A percentile compares a stretch with the other conserved stretches of the same genome.
phyloP scores from a whole-genome alignment of 73 alveolate genomes.

The Paramecium primaurelia region DNA sequence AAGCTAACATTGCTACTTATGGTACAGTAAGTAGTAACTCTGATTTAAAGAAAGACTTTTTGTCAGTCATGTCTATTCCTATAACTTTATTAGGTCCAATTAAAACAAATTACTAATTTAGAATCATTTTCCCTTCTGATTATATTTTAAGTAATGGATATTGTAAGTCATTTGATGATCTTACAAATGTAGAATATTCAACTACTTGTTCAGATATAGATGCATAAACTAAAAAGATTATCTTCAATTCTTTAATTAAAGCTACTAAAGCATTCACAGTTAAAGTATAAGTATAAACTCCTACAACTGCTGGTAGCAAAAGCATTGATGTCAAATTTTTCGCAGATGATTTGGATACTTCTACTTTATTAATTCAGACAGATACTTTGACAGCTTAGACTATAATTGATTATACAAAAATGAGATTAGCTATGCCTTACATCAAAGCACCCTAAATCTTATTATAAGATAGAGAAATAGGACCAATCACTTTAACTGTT shows the following conservation, averaged over 20 bases:
- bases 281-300: background rate
- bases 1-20: background rate
- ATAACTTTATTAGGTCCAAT: background rate
- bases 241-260: background rate
- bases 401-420: background rate
- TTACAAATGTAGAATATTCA: background rate
- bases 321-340: background rate
- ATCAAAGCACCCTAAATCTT: background rate
- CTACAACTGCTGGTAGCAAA: background rate
- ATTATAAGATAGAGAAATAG: background rate
- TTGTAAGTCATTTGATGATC: background rate
- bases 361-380: background rate
- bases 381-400: background rate
- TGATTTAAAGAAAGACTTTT: background rate
- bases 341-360: background rate
- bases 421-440: constrained; percentile 17
- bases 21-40: constrained; percentile 1
- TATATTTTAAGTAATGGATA: background rate
- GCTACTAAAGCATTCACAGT: background rate
- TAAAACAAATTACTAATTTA: background rate
- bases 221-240: background rate
- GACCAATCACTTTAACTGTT: background rate
- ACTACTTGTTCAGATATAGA: background rate
- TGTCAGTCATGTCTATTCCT: background rate
- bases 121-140: background rate